Conservation (phyloP, 2,329 filamentous ascomycete genomes). For the Ceratocystis harringtonii region DNA sequence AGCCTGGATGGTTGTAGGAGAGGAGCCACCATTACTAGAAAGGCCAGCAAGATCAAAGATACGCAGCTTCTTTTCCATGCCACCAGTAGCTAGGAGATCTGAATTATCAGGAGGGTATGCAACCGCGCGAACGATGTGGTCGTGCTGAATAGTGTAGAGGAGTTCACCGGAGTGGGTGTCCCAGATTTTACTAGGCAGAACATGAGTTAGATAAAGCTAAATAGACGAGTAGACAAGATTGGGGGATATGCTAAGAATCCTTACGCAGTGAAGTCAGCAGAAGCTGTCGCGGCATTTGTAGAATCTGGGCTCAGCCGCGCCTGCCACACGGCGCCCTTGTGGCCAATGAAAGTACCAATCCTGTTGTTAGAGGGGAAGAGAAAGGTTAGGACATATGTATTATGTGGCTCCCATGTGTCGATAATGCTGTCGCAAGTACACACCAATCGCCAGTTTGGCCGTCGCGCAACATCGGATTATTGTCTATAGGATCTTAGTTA, state of each 20-base stretch:
- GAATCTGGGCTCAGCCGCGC: slow-evolving; percentile 80
- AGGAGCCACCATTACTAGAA: slow-evolving; percentile 24
- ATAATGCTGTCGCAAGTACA: slow-evolving; percentile 19
- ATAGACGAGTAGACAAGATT: not conserved
- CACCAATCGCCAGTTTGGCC: slow-evolving; percentile 90
- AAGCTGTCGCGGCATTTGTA: slow-evolving; percentile 76
- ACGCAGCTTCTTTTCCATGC: slow-evolving; percentile 90
- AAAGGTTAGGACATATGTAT: not conserved
- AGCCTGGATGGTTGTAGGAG: slow-evolving; percentile 31
- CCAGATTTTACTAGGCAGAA: slow-evolving; percentile 68
- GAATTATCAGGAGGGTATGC: slow-evolving; percentile 72
- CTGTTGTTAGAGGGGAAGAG: slow-evolving; percentile 32
- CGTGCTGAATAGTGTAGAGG: slow-evolving; percentile 72
- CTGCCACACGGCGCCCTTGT: slow-evolving; percentile 98
- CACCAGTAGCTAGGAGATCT: slow-evolving; percentile 81
- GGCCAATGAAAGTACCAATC: slow-evolving; percentile 95
- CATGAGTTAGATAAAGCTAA: slow-evolving; percentile 22
- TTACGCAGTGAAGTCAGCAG: slow-evolving; percentile 88
- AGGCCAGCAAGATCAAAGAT: slow-evolving; percentile 72
- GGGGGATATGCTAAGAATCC: slow-evolving; percentile 23
- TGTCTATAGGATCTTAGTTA: slow-evolving; percentile 42
- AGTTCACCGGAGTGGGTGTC: slow-evolving; percentile 89
- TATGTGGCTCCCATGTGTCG: too few relatives aligned
- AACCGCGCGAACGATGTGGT: slow-evolving; percentile 88
- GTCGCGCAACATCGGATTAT: slow-evolving; percentile 95